Evolutionary conservation across 2,329 filamentous ascomycete genomes (phyloP).

Genomic region (Didymella segeticola): DNA sequence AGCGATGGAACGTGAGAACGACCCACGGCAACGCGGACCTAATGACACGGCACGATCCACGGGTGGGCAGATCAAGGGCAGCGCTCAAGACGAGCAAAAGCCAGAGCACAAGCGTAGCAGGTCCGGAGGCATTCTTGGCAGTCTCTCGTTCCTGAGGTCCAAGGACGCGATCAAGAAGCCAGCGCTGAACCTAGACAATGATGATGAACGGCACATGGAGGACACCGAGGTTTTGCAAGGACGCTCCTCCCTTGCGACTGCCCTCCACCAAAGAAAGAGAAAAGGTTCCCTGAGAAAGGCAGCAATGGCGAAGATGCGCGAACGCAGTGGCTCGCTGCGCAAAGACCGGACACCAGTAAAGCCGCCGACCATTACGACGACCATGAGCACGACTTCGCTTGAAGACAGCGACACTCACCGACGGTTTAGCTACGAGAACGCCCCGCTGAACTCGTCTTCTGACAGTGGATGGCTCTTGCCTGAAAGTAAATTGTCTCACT

Average conservation of each 20-base stretch:
- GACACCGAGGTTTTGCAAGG: slow-evolving; percentile 39
- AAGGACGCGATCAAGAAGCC: slow-evolving; percentile 43
- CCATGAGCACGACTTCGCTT: slow-evolving; percentile 24
- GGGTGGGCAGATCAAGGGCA: slow-evolving; percentile 11
- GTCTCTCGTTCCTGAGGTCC: slow-evolving; percentile 71
- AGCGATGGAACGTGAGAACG: slow-evolving; percentile 35
- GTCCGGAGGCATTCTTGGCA: slow-evolving; percentile 71
- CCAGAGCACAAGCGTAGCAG: slow-evolving; percentile 58
- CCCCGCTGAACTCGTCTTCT: slow-evolving; percentile 44
- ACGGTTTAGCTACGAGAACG: slow-evolving; percentile 50
- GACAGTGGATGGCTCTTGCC: slow-evolving; percentile 36
- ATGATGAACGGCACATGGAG: slow-evolving; percentile 25
- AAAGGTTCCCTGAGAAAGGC: slow-evolving; percentile 88
- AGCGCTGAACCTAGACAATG: slow-evolving; percentile 18
- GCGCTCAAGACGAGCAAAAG: slow-evolving; percentile 6
- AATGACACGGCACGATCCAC: slow-evolving; percentile 15
- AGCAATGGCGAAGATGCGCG: slow-evolving; percentile 69
- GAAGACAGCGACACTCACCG: slow-evolving; percentile 25
- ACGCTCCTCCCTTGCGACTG: slow-evolving; percentile 39
- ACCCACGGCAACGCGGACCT: slow-evolving; percentile 12
- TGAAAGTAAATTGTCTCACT: slow-evolving; percentile 23
- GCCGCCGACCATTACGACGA: slow-evolving; percentile 23
- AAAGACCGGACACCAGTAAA: slow-evolving; percentile 27
- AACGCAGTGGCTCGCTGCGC: slow-evolving; percentile 38
- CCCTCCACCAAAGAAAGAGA: slow-evolving; percentile 66